Evolutionary conservation across 257 asterid genomes (phyloP), one percentile per base, ranked within the genome.

Genomic region (Cordia subcordata): DNA sequence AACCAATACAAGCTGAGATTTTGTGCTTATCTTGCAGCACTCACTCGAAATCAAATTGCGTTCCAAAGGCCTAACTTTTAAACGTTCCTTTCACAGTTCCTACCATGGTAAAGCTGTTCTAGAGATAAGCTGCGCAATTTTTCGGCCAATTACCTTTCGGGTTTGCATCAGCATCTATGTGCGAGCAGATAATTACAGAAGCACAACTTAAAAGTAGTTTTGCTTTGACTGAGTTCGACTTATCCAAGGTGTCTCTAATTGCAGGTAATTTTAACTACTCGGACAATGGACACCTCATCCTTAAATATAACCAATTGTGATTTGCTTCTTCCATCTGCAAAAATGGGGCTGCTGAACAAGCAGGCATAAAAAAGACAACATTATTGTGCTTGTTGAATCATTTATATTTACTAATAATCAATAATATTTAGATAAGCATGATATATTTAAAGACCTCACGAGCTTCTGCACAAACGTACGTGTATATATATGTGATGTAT

Each of bases 91-190:
- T 27, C 35, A 1, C 35, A 27, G 35, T 27, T 27, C 35, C 6
- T 27, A 27, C 35, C 3, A 27, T 27, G 35, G 35, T 27, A 27
- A 27, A 27, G 35, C 35, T 27, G 4, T 27, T 27, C 49, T 38
- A 20, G n/a, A 22, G 68, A n/a, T 62, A 22, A 62, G 16, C 52
- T 49, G 8, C 22, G 27, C 57, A 35, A 50, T 11, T 37, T 66
- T 61, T 59, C 38, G 59, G 18, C 80, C 82, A 76, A 76, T 75
- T 35, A 61, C 22, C 14, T 51, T 39, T 6, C 19, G 33, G 19
- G 46, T 81, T 75, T 70, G 88, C 80, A 70, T 85, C 88, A 79
- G 74, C 84, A 56, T 64, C 77, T 39, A 66, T 54, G 68, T 58
- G 27, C 13, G 44, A 27, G 4, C 35, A 27, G 35, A 27, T 27